phyloP scores from a whole-genome alignment of 1,139 yeast species.

The Suhomyces yuchorum region DNA sequence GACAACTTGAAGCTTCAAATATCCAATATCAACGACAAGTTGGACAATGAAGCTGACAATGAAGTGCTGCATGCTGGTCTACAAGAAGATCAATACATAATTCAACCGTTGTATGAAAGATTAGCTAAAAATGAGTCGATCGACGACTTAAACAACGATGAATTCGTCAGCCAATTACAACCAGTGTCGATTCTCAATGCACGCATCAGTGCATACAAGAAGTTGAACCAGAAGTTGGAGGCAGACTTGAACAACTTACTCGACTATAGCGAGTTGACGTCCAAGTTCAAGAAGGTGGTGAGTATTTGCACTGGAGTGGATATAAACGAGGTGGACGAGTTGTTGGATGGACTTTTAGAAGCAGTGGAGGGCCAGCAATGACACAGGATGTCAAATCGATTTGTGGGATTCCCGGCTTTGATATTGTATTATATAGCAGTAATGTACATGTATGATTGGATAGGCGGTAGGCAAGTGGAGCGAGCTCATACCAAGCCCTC shows the following conservation, averaged over 20 bases:
- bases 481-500: slow-evolving; percentile 67
- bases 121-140: slow-evolving; percentile 38
- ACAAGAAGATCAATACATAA: slow-evolving; percentile 58
- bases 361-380: slow-evolving; percentile 74
- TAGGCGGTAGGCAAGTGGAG: neutral
- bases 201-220: slow-evolving; percentile 73
- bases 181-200: slow-evolving; percentile 68
- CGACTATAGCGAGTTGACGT: slow-evolving; percentile 65
- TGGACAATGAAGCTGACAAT: slow-evolving; percentile 28
- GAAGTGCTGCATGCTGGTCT: slow-evolving; percentile 24
- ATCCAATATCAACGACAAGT: slow-evolving; percentile 44
- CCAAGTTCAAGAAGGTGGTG: slow-evolving; percentile 85
- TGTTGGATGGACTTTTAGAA: slow-evolving; percentile 81
- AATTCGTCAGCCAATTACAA: slow-evolving; percentile 48
- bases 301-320: slow-evolving; percentile 89
- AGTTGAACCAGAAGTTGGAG: slow-evolving; percentile 32
- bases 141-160: slow-evolving; percentile 30
- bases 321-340: slow-evolving; percentile 69
- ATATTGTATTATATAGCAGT: slow-evolving; percentile 5
- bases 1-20: slow-evolving; percentile 49
- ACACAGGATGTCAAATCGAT: slow-evolving; percentile 3
- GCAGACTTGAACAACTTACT: slow-evolving; percentile 54
- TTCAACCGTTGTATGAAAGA: slow-evolving; percentile 56
- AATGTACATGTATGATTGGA: slow-evolving; percentile 7
- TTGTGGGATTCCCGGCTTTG: neutral